Base-by-base conservation (phyloP, 768 basidiomycete genomes). In the Russula olivacea region DNA sequence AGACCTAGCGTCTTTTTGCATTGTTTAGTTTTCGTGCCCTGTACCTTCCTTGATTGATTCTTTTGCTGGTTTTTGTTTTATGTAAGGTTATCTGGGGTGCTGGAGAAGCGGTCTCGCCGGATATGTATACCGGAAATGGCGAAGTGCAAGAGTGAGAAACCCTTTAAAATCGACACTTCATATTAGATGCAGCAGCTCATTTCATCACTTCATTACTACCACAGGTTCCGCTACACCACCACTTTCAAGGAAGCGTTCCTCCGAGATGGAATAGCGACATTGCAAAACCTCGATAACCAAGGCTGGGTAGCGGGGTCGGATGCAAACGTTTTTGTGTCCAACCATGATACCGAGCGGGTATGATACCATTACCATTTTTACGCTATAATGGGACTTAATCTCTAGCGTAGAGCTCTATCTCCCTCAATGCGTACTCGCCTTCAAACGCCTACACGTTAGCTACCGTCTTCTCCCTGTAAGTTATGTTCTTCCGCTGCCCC, bases 321-420 rank as follows among this genome's bases (percentile, higher is more conserved):
- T 17, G 86, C 86, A 0, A 88, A 88, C 65, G 80, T 83, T 8
- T 88, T 88, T 62, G 85, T 88, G 4, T 75, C 81, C 0, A 86
- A 88, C 67, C 87, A 88, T 61, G 87, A 88, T 66, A 88, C 86
- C 1, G 87, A 88, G 70, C 74, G 87, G 43, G 77, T 76, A 59
- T 55, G 76, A 66, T 7, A n/a, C 21, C 21, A 47, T 21, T 21
- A 47, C 21, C 11, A 47, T n/a, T 9, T 43, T 41, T 25, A 25
- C 36, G 40, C 0, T 11, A 2, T 11, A 2, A 21, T 40, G 7
- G 7, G 8, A 11, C 10, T n/a, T 30, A 11, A 21, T 15, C 19
- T 40, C 3, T 47, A 21, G 7, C 52, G 1, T 52, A 79, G 85
- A 80, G 77, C 58, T 82, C 81, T 1, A 68, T 59, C 30, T 85